Evolutionary conservation across 108 stramenopile genomes (phyloP).

Genomic region (Cyclostephanos invisitatus): DNA sequence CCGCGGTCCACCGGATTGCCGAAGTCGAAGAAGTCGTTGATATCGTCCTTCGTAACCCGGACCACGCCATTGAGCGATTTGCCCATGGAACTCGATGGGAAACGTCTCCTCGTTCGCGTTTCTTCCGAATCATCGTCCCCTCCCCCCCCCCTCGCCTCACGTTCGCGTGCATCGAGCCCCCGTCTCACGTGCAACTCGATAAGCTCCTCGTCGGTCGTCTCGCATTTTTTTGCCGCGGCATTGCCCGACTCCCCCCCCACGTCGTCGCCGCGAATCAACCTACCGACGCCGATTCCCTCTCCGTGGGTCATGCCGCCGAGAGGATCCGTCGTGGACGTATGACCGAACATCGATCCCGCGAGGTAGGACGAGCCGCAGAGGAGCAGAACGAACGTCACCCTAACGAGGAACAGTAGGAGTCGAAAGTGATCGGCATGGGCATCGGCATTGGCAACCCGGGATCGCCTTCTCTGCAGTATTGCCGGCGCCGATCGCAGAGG

Average conservation of each 20-base stretch:
- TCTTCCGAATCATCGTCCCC: background rate
- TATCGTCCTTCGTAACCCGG: slow-evolving; percentile 47
- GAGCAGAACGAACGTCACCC: slow-evolving; percentile 30
- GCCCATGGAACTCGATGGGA: slow-evolving; percentile 19
- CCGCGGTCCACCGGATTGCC: slow-evolving; percentile 38
- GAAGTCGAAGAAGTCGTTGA: slow-evolving; percentile 41
- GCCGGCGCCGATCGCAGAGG: background rate
- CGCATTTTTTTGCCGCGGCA: slow-evolving; percentile 19
- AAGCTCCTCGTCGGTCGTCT: slow-evolving; percentile 20
- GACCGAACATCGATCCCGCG: slow-evolving; percentile 41
- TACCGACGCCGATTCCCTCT: slow-evolving; percentile 21
- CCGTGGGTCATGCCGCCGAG: background rate
- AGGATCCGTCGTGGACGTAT: slow-evolving; percentile 31
- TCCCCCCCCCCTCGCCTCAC: no score
- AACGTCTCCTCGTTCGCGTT: slow-evolving; percentile 27
- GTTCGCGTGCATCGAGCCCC: slow-evolving; percentile 8
- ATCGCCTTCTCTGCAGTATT: background rate
- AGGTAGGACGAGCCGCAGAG: slow-evolving; percentile 47
- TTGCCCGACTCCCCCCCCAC: background rate
- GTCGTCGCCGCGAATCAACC: slow-evolving; percentile 14
- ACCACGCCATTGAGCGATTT: slow-evolving; percentile 32
- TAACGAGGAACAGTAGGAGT: slow-evolving; percentile 21
- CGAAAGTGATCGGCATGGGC: background rate
- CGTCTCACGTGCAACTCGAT: slow-evolving; percentile 27
- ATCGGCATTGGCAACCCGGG: background rate